Percentiles rank a stretch among this genome's conserved stretches.
Evolutionary conservation across 441 rosid genomes (phyloP).

Genomic region (Eutrema salsugineum): DNA sequence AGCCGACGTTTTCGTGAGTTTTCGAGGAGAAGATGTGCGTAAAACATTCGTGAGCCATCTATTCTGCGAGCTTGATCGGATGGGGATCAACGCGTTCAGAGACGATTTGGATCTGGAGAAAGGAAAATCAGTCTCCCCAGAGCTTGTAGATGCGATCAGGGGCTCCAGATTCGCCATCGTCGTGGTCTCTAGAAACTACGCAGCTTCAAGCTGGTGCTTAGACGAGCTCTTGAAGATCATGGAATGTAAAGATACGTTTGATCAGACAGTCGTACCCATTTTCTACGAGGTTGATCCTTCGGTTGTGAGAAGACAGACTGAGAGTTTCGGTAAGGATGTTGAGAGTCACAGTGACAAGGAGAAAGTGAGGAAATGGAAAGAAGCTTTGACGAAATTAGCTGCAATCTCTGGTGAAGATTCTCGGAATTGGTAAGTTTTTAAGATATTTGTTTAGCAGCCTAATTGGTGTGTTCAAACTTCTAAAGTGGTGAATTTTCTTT

Average conservation of each 20-base stretch:
- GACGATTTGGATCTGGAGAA: conserved; percentile 22
- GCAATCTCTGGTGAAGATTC: conserved; percentile 26
- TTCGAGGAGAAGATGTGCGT: conserved; percentile 34
- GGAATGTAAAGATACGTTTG: neutral
- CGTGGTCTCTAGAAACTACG: conserved; percentile 29
- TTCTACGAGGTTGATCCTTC: conserved; percentile 36
- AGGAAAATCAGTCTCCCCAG: conserved; percentile 25
- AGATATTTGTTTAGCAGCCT: neutral
- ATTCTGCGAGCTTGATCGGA: conserved; percentile 24
- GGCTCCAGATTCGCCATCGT: conserved; percentile 25
- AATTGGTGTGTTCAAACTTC: neutral
- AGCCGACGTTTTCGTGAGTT: conserved; percentile 31
- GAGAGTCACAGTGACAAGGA: conserved; percentile 5
- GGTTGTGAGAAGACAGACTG: conserved; percentile 24
- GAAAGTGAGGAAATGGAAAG: conserved; percentile 27
- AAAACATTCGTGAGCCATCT: conserved; percentile 29
- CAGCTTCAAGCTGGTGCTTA: conserved; percentile 33
- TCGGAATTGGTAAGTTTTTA: conserved; percentile 19
- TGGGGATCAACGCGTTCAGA: conserved; percentile 25
- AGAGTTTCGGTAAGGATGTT: conserved; percentile 13
- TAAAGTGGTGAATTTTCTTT: neutral
- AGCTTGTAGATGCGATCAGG: conserved; percentile 26
- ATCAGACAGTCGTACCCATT: conserved; percentile 21
- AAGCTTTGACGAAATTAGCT: conserved; percentile 25
- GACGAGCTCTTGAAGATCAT: conserved; percentile 30